Conservation (phyloP, 331 rosid species). For the Ulmus americana region DNA sequence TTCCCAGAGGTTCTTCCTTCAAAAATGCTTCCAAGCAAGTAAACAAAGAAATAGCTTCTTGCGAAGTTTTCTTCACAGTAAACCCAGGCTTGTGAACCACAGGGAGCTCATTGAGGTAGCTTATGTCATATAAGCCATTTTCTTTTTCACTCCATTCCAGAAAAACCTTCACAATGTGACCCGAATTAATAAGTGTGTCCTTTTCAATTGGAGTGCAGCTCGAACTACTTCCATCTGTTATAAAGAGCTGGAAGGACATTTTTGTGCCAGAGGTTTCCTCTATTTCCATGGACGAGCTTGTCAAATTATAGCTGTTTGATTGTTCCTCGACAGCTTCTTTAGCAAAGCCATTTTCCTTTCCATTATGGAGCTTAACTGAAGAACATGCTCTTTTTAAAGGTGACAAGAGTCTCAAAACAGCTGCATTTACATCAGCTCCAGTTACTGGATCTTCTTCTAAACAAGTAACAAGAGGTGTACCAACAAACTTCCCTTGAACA, state of each 20-base stretch:
- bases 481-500: conserved; percentile 65
- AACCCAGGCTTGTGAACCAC: conserved; percentile 69
- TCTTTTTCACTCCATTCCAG: conserved; percentile 79
- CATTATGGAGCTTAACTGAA: conserved; percentile 39
- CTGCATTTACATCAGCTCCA: conserved; percentile 54
- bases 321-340: conserved; percentile 45
- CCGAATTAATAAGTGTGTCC: conserved; percentile 45
- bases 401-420: conserved; percentile 51
- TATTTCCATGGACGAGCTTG: conserved; percentile 31
- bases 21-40: conserved; percentile 95
- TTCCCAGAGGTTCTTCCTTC: conserved; percentile 96
- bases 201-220: conserved; percentile 58
- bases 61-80: conserved; percentile 80
- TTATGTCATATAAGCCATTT: conserved; percentile 55
- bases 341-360: conserved; percentile 67
- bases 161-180: conserved; percentile 46
- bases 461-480: conserved; percentile 77
- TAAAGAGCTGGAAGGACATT: conserved; percentile 54
- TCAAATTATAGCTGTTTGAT: conserved; percentile 32
- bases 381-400: conserved; percentile 62
- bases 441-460: conserved; percentile 46
- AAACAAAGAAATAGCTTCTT: conserved; percentile 89
- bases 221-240: conserved; percentile 42
- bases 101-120: conserved; percentile 84
- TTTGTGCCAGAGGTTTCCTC: conserved; percentile 47